Base-by-base conservation (phyloP, 176 grass and related monocot species). In the Eleusine coracana region DNA sequence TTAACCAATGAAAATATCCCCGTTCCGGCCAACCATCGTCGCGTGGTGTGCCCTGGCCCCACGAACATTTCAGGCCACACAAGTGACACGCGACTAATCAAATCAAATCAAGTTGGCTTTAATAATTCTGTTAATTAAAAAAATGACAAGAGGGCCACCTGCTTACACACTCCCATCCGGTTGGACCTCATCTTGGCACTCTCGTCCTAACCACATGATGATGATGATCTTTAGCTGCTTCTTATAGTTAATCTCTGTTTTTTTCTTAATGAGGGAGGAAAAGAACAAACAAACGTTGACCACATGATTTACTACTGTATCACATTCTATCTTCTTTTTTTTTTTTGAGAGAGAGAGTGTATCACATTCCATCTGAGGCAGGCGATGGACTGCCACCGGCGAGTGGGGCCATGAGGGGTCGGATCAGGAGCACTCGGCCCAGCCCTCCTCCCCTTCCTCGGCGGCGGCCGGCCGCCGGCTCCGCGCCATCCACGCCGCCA, bases 381-480 rank as follows among this genome's bases (percentile, higher is more conserved):
- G 29, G 31, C 77, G 73, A 20, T 16, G 28, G 9, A 66, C 29
- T 56, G 21, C 5, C 23, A 18, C 4, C 34, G 63, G 16, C 21
- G 23, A 61, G n/a, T 23, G 3, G 21, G 29, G 49, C 20, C 1
- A 7, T 14, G 59, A 10, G 8, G 25, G 36, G 10, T 1, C 10
- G 0, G 45, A 17, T 84, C 48, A 92, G 65, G 84, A 60, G 81
- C 84, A 97, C 79, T 97, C 91, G 34, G 87, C 89, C 94, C 94
- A 97, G 11, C 87, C 91, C 60, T 94, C 88, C 83, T 88, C 86
- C 9, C 44, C 59, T 28, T 29, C 44, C 21, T 8, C 13, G 7
- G 38, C 4, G 34, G 17, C 15, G 48, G 20, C 20, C 3, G 76
- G 4, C 36, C 3, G 21, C 27, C 21, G 49, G 84, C 81, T 61